A percentile compares a stretch with the other conserved stretches of the same genome.
These are phyloP conservation scores for Pythium rhizo-oryzae DNA, from an alignment of 352 stramenopile species.

Conservation along the genomic window DNA sequence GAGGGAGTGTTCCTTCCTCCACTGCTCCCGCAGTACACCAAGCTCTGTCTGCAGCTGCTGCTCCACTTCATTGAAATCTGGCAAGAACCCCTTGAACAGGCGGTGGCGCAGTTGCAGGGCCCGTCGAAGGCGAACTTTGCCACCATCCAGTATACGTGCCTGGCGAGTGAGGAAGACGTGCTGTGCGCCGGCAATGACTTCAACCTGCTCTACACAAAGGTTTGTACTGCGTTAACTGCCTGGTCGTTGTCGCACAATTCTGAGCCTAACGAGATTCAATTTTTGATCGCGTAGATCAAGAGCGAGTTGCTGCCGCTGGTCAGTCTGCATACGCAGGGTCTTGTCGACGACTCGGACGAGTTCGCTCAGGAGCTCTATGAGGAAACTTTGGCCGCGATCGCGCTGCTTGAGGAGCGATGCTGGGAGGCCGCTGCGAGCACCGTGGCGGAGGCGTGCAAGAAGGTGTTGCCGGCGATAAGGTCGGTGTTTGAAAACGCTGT, in stretches of 20 bases:
- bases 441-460: constrained; percentile 85
- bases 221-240: constrained; percentile 15
- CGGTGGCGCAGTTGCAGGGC: constrained; percentile 45
- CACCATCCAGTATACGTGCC: constrained; percentile 41
- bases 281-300: constrained; percentile 41
- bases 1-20: constrained; percentile 56
- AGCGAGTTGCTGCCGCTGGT: constrained; percentile 47
- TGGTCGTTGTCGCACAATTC: too few relatives aligned
- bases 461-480: constrained; percentile 81
- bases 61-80: constrained; percentile 63
- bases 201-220: constrained; percentile 57
- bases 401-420: constrained; percentile 53
- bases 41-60: constrained; percentile 71
- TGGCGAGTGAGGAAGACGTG: constrained; percentile 67
- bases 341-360: constrained; percentile 44
- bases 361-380: constrained; percentile 49
- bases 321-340: constrained; percentile 34
- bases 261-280: too few relatives aligned
- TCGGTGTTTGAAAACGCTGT: constrained; percentile 22
- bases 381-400: constrained; percentile 43
- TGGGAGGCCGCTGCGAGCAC: constrained; percentile 63
- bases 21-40: constrained; percentile 65
- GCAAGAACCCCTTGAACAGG: constrained; percentile 50
- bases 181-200: constrained; percentile 74
- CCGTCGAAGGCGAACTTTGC: constrained; percentile 53